Evolutionary conservation across 192 early-diverging fungal species (phyloP).

Genomic region (Phlyctochytrium arcticum): DNA sequence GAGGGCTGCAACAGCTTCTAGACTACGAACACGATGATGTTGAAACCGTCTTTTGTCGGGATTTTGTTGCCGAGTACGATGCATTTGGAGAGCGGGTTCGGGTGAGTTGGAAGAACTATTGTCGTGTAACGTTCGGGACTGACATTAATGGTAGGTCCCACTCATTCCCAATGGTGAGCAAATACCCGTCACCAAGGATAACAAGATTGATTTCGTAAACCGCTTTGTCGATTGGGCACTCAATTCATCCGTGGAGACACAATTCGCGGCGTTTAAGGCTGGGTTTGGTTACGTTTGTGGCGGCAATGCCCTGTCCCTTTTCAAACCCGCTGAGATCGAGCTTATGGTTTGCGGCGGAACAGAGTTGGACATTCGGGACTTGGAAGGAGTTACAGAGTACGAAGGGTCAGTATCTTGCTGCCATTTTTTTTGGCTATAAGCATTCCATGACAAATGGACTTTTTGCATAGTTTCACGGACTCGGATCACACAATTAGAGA

Average conservation of each 20-base stretch:
- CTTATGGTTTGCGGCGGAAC: conserved; percentile 51
- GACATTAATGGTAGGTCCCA: conserved; percentile 44
- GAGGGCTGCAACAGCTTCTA: conserved; percentile 71
- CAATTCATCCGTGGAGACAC: conserved; percentile 53
- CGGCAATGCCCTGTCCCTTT: conserved; percentile 56
- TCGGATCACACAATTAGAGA: conserved; percentile 59
- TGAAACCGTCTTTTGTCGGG: conserved; percentile 69
- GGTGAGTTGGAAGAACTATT: too few relatives aligned
- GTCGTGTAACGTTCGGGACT: too few relatives aligned
- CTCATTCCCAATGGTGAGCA: conserved; percentile 59
- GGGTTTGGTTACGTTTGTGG: conserved; percentile 75
- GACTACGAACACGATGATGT: conserved; percentile 71
- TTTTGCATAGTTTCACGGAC: conserved; percentile 57
- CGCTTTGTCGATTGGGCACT: conserved; percentile 67
- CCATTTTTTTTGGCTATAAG: not conserved
- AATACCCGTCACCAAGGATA: conserved; percentile 73
- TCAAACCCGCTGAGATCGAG: conserved; percentile 50
- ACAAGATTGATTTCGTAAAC: conserved; percentile 68
- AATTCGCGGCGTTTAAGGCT: conserved; percentile 69
- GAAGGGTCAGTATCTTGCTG: conserved; percentile 38
- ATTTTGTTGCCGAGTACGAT: conserved; percentile 64
- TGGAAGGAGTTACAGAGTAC: conserved; percentile 50
- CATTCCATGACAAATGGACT: not conserved
- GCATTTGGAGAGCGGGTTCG: conserved; percentile 51
- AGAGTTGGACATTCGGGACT: conserved; percentile 43